Percentiles rank a stretch among this genome's conserved stretches.
Conservation (phyloP, 805 yeast species). For the Myxozyma geophila region DNA sequence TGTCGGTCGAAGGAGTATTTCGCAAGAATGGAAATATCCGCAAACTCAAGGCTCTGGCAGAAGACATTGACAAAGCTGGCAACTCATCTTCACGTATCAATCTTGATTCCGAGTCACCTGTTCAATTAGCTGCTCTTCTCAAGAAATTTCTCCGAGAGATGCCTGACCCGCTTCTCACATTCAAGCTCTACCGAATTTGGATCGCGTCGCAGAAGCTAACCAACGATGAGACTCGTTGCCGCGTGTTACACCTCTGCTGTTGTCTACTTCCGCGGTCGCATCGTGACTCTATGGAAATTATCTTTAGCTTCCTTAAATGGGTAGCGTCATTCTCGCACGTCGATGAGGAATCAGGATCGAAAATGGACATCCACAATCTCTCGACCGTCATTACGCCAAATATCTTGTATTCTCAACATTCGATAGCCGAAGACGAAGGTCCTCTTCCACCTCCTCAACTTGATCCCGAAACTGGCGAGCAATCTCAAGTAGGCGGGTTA, state of each 20-base stretch:
- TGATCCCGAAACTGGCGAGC: conserved; percentile 10
- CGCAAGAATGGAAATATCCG: conserved; percentile 95
- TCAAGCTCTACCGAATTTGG: conserved; percentile 77
- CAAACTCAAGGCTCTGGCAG: conserved; percentile 72
- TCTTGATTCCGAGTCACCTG: conserved; percentile 66
- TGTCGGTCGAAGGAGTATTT: conserved; percentile 94
- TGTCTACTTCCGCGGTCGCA: conserved; percentile 80
- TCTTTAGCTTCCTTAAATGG: conserved; percentile 88
- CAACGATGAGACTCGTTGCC: conserved; percentile 53
- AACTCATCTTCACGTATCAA: conserved; percentile 5
- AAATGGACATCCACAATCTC: conserved; percentile 93
- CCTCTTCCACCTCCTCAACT: conserved; percentile 1
- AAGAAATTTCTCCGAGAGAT: conserved; percentile 90
- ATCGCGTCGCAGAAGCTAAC: conserved; percentile 43
- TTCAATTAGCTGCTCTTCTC: conserved; percentile 89
- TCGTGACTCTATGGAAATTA: conserved; percentile 84
- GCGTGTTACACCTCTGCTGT: conserved; percentile 66
- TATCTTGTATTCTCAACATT: conserved; percentile 59
- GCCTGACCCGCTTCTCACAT: conserved; percentile 88
- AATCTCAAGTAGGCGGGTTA: conserved; percentile 46
- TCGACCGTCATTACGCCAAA: conserved; percentile 97
- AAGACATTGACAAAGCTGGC: conserved; percentile 75
- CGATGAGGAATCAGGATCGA: conserved; percentile 87
- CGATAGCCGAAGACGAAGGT: conserved; percentile 14
- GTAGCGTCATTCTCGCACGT: conserved; percentile 92